A percentile compares a stretch with the other conserved stretches of the same genome.
Conservation (phyloP, 2,329 filamentous ascomycete species). For the Pyrenophora tritici-repentis region DNA sequence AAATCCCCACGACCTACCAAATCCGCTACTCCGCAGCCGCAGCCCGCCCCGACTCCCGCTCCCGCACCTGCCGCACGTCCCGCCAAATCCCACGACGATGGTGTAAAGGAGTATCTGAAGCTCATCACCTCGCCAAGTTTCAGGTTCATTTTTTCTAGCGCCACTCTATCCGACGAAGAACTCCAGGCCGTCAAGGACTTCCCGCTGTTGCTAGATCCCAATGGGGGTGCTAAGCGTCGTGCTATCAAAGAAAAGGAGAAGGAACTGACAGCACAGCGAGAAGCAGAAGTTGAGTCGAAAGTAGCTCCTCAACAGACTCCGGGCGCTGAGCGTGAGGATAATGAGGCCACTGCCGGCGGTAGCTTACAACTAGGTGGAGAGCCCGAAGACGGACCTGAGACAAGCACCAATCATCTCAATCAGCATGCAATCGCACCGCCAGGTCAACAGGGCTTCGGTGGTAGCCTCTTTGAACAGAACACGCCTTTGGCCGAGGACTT, state of each 20-base stretch:
- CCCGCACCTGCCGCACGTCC: slow-evolving; percentile 20
- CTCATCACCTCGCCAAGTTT: slow-evolving; percentile 52
- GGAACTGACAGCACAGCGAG: slow-evolving; percentile 54
- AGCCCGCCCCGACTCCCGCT: slow-evolving; percentile 19
- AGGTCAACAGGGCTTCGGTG: slow-evolving; percentile 66
- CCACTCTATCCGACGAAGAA: slow-evolving; percentile 51
- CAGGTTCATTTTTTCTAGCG: slow-evolving; percentile 59
- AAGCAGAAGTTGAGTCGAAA: slow-evolving; percentile 61
- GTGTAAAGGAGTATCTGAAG: slow-evolving; percentile 48
- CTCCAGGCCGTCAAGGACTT: slow-evolving; percentile 60
- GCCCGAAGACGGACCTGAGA: slow-evolving; percentile 77
- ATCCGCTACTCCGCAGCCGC: slow-evolving; percentile 29
- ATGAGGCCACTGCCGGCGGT: slow-evolving; percentile 69
- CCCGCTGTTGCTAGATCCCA: slow-evolving; percentile 81
- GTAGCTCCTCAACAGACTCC: slow-evolving; percentile 48
- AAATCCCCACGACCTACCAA: slow-evolving; percentile 35
- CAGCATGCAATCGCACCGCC: slow-evolving; percentile 75
- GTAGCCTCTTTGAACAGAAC: slow-evolving; percentile 42
- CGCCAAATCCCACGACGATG: slow-evolving; percentile 26
- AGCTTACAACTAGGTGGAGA: slow-evolving; percentile 91
- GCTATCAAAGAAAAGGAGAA: slow-evolving; percentile 71
- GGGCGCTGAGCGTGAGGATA: slow-evolving; percentile 65
- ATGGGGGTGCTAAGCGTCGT: slow-evolving; percentile 80
- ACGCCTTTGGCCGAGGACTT: slow-evolving; percentile 46
- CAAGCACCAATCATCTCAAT: slow-evolving; percentile 62